A percentile compares a stretch with the other conserved stretches of the same genome.
Conservation (phyloP, 1,139 yeast genomes). For the Candida sp. region DNA sequence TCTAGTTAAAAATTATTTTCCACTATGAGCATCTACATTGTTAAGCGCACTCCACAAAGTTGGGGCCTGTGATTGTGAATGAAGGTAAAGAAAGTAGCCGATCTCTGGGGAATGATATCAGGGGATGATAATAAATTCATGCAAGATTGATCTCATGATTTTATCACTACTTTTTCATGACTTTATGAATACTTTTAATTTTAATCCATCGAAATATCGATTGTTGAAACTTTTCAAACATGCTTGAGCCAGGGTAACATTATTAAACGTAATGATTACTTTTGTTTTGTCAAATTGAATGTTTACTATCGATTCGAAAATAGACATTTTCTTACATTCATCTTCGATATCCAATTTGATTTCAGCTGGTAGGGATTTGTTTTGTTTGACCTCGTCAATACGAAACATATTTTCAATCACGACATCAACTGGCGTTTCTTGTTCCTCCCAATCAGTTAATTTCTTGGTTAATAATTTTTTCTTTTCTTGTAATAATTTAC, state of each 20-base stretch:
- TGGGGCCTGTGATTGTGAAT: no score
- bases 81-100: no score
- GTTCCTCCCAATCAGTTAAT: constrained; percentile 51
- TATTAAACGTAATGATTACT: constrained; percentile 49
- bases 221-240: constrained; percentile 55
- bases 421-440: constrained; percentile 18
- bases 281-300: constrained; percentile 52
- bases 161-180: no score
- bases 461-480: constrained; percentile 32
- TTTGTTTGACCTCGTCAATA: constrained; percentile 38
- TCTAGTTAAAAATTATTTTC: no score
- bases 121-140: no score
- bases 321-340: constrained; percentile 58
- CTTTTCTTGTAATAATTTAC: constrained; percentile 23
- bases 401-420: constrained; percentile 52
- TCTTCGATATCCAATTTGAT: constrained; percentile 59
- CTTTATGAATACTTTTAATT: constrained; percentile 33
- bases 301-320: constrained; percentile 38
- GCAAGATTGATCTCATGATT: no score
- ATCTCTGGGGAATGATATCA: no score
- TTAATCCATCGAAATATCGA: constrained; percentile 62
- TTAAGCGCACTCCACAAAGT: no score
- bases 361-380: constrained; percentile 46
- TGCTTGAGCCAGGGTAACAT: constrained; percentile 39
- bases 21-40: no score